phyloP scores from a whole-genome alignment of 352 stramenopile species.

The Halophytophthora polymorphica region DNA sequence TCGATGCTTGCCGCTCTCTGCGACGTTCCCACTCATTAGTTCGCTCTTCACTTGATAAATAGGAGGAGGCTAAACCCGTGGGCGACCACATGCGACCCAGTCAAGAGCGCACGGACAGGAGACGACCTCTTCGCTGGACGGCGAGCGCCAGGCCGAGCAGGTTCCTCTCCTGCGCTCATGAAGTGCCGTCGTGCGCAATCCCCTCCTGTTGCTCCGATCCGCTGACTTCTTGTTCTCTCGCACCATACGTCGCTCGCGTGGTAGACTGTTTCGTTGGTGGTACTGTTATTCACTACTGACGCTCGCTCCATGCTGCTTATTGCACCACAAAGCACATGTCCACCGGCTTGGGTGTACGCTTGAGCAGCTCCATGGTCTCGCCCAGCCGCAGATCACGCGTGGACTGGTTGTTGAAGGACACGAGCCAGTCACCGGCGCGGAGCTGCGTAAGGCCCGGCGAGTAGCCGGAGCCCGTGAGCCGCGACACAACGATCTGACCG shows the following conservation, averaged over 20 bases:
- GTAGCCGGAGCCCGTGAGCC: constrained; percentile 66
- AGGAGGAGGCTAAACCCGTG: not conserved
- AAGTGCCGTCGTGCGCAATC: constrained; percentile 2
- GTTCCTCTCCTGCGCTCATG: constrained; percentile 1
- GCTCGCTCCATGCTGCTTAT: constrained; percentile 30
- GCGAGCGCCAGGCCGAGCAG: not conserved
- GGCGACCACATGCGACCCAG: too few relatives aligned
- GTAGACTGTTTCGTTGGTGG: too few relatives aligned
- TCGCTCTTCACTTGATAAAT: not conserved
- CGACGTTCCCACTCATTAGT: too few relatives aligned
- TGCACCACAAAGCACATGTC: constrained; percentile 81
- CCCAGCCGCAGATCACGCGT: constrained; percentile 58
- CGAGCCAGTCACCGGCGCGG: constrained; percentile 65
- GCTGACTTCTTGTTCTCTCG: too few relatives aligned
- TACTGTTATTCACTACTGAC: constrained; percentile 28
- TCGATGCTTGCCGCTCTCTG: not conserved
- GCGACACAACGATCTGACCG: constrained; percentile 72
- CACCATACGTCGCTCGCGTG: too few relatives aligned
- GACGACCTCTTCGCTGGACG: not conserved
- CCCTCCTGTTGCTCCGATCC: constrained; percentile 3
- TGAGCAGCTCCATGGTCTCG: constrained; percentile 83
- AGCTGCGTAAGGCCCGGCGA: constrained; percentile 66
- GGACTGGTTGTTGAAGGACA: constrained; percentile 70
- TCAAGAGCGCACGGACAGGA: not conserved
- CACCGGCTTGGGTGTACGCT: constrained; percentile 68